Percentiles rank a stretch among this genome's conserved stretches.
These are phyloP conservation scores for Pestalotiopsis sp. DNA, from an alignment of 2,329 filamentous ascomycete species.

Conservation along the genomic window DNA sequence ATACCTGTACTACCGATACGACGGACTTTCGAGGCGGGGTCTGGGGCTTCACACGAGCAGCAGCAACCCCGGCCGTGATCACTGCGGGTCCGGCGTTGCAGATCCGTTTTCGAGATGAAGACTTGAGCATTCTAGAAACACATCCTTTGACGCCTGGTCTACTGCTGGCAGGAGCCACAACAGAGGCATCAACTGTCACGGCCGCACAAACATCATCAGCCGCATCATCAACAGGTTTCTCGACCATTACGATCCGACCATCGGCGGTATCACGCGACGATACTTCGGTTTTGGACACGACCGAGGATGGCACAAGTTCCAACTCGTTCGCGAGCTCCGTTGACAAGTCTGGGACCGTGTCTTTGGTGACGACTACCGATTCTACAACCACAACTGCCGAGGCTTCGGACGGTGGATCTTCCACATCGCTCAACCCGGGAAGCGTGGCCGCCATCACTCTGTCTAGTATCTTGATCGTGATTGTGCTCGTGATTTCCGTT, in stretches of 20 bases:
- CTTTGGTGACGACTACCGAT: background rate
- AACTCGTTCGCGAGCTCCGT: background rate
- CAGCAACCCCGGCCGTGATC: conserved; percentile 21
- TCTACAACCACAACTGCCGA: background rate
- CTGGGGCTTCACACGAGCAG: conserved; percentile 34
- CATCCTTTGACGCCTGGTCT: conserved; percentile 38
- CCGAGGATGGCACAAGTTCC: background rate
- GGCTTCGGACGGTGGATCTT: background rate
- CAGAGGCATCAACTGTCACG: background rate
- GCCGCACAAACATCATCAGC: background rate
- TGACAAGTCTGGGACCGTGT: background rate
- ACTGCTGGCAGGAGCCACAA: conserved; percentile 16
- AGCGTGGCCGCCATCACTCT: conserved; percentile 23
- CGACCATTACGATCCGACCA: background rate
- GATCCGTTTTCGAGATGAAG: conserved; percentile 39
- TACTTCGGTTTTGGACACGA: background rate
- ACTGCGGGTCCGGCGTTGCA: conserved; percentile 41
- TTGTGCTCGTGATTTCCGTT: conserved; percentile 19
- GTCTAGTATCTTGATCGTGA: conserved; percentile 23
- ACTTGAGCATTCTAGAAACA: conserved; percentile 37
- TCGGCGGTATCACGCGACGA: background rate
- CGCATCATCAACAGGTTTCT: background rate
- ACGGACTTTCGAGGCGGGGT: conserved; percentile 41
- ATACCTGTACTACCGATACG: conserved; percentile 42
- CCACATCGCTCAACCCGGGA: background rate